Evolutionary conservation across 345 rosid genomes (phyloP).

Genomic region (Jatropha curcas): DNA sequence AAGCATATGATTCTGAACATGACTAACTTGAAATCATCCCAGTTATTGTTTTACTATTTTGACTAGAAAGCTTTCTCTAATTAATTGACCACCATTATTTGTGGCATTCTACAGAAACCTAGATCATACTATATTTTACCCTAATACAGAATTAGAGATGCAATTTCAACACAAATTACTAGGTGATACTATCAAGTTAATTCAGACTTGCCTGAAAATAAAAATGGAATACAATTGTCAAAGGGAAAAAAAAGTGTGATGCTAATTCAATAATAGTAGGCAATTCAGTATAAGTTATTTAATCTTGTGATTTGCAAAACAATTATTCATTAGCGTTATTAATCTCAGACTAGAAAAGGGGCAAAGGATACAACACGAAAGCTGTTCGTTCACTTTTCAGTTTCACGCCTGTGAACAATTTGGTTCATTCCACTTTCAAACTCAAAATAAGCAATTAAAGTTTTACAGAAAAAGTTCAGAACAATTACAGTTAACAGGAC

Average conservation of each 20-base stretch:
- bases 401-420: background rate
- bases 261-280: background rate
- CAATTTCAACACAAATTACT: slow-evolving; percentile 2
- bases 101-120: background rate
- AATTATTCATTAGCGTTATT: background rate
- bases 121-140: background rate
- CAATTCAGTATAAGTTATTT: background rate
- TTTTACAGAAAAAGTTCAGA: background rate
- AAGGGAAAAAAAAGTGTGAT: background rate
- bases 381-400: background rate
- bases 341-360: slow-evolving; percentile 1
- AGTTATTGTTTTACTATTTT: background rate
- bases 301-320: background rate
- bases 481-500: slow-evolving; percentile 1
- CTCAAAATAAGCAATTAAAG: background rate
- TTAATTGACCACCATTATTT: background rate
- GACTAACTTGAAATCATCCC: background rate
- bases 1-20: background rate
- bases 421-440: background rate
- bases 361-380: background rate
- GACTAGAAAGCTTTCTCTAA: background rate
- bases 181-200: no score
- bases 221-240: no score
- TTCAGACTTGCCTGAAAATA: no score
- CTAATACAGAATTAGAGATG: background rate